Percentiles rank a stretch among this genome's conserved stretches.
Conservation (phyloP, 345 rosid species). For the Aquilaria sinensis region DNA sequence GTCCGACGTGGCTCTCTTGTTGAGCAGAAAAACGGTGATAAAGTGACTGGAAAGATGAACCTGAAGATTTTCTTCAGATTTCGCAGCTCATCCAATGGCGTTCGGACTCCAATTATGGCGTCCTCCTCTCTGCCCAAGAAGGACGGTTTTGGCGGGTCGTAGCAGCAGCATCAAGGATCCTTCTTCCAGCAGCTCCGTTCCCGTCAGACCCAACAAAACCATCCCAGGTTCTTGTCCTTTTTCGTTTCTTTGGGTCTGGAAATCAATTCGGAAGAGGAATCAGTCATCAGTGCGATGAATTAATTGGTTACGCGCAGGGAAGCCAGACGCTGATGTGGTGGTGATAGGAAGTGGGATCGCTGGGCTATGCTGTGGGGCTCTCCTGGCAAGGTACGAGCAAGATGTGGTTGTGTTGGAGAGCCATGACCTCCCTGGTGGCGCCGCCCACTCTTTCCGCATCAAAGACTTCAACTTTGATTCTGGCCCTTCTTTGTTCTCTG, state of each 20-base stretch:
- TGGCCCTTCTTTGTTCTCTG: constrained; percentile 91
- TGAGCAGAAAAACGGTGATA: constrained; percentile 18
- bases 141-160: constrained; percentile 37
- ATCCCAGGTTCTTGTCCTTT: constrained; percentile 36
- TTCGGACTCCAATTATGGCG: constrained; percentile 14
- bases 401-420: constrained; percentile 84
- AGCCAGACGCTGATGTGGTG: constrained; percentile 80
- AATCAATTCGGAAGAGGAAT: too few relatives aligned
- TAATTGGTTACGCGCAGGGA: constrained; percentile 33
- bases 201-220: constrained; percentile 20
- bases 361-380: constrained; percentile 83
- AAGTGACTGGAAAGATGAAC: background rate
- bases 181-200: constrained; percentile 36
- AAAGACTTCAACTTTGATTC: constrained; percentile 88
- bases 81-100: constrained; percentile 22
- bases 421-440: constrained; percentile 84
- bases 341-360: constrained; percentile 92
- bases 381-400: constrained; percentile 74
- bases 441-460: constrained; percentile 80
- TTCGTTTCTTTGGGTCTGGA: background rate
- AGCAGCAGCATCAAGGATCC: constrained; percentile 22
- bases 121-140: constrained; percentile 21
- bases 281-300: background rate
- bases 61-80: background rate
- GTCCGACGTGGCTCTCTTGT: constrained; percentile 27